Evolutionary conservation across 352 stramenopile genomes (phyloP), one percentile per base, ranked within the genome.

Genomic region (Globisporangium nunn): DNA sequence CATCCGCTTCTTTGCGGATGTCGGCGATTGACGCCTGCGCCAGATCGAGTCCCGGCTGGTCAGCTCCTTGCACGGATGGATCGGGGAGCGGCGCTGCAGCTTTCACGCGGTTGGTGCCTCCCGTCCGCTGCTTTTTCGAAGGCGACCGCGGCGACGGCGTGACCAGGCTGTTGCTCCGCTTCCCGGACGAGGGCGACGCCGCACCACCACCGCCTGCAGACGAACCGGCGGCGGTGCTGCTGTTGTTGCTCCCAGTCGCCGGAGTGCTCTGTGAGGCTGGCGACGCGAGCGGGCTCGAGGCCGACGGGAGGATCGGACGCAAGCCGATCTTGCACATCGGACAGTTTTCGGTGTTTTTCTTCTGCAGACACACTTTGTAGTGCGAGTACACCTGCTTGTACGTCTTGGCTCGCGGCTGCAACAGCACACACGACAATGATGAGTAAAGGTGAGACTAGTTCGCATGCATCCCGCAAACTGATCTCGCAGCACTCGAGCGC

Each of bases 321-420:
- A 91, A 50, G 2, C 82, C 81, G 49, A 95, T 90, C 53, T 86
- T 90, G 63, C 85, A 95, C 77, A 95, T 89, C 1, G 85, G 82
- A 48, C 85, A 95, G 53, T 81, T 91, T 5, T 62, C 59, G 8
- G 81, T 91, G 58, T 87, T 91, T 48, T 87, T 90, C 64, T 88
- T 91, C 40, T 73, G 70, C 10, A 88, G 4, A 55, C 85, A 95
- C 18, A 80, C 73, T 53, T 95, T 92, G 73, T 89, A 84, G 64
- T 95, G 85, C 0, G 72, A 64, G 30, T 85, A 93, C 11, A 95
- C 78, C 68, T 95, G 81, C 53, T 90, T 88, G 74, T 88, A 93
- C 15, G 85, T 95, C 52, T 90, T 87, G 2, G 82, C 85, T n/a
- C 81, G 81, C 23, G 62, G 70, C 76, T 87, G 46, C 18, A 6